These are phyloP conservation scores for Globisporangium lucens DNA, from an alignment of 352 stramenopile genomes.

Conservation along the genomic window DNA sequence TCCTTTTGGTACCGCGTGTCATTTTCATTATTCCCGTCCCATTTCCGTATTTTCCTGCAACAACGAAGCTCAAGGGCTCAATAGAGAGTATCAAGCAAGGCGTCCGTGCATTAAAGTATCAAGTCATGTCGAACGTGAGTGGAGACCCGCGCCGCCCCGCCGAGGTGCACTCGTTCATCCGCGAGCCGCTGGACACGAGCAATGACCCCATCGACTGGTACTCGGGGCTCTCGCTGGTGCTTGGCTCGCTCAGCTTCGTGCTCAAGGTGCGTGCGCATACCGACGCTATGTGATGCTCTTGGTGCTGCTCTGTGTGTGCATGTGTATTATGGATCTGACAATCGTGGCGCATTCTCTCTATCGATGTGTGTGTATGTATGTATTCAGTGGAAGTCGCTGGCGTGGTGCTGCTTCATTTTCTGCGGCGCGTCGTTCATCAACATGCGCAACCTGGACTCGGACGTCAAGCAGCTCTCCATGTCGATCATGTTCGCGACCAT, in stretches of 20 bases:
- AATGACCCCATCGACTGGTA: slow-evolving; percentile 53
- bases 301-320: not conserved
- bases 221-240: slow-evolving; percentile 58
- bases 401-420: slow-evolving; percentile 64
- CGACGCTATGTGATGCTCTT: not conserved
- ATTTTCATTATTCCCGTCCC: not conserved
- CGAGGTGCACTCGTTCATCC: slow-evolving; percentile 70
- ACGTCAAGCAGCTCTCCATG: slow-evolving; percentile 65
- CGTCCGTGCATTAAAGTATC: not conserved
- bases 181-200: slow-evolving; percentile 38
- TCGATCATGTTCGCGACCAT: slow-evolving; percentile 76
- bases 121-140: slow-evolving; percentile 18
- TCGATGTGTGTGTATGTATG: not conserved
- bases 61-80: not conserved
- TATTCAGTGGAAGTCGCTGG: slow-evolving; percentile 57
- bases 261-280: slow-evolving; percentile 42
- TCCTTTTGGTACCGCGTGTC: not conserved
- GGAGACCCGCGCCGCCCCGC: slow-evolving; percentile 61
- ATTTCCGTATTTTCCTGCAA: not conserved
- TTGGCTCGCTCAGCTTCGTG: slow-evolving; percentile 55
- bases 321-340: not conserved
- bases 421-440: slow-evolving; percentile 65
- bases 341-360: not conserved
- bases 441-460: slow-evolving; percentile 51
- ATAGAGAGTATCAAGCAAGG: not conserved